Evolutionary conservation across 768 basidiomycete genomes (phyloP).

Genomic region (Naematelia aurantialba): DNA sequence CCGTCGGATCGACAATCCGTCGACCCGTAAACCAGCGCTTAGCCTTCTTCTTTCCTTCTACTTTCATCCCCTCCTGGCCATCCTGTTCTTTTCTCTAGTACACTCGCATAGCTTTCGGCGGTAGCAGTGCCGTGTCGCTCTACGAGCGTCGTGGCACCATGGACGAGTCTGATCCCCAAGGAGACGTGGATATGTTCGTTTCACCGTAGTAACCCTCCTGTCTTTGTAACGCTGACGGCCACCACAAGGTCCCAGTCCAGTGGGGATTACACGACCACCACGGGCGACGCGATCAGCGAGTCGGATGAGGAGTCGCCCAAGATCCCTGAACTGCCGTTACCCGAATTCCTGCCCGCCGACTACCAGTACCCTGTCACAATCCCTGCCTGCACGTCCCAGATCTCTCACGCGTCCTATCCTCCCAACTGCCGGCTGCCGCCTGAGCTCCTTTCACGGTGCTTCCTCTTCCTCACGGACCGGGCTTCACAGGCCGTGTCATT

Average conservation of each 20-base stretch:
- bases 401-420: background rate
- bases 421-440: background rate
- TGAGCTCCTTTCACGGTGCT: background rate
- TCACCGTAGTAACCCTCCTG: background rate
- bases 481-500: background rate
- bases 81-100: background rate
- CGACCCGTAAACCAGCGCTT: background rate
- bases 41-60: background rate
- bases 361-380: background rate
- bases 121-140: no score
- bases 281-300: background rate
- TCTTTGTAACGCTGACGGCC: background rate
- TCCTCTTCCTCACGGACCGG: background rate
- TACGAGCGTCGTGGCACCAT: no score
- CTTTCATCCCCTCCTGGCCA: background rate
- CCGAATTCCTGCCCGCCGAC: background rate
- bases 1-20: background rate
- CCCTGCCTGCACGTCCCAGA: background rate
- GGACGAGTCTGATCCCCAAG: background rate
- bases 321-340: background rate
- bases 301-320: background rate
- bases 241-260: background rate
- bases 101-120: no score
- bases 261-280: background rate
- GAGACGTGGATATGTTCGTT: background rate